Evolutionary conservation across 768 basidiomycete genomes (phyloP).

Genomic region (Boletales sp.): DNA sequence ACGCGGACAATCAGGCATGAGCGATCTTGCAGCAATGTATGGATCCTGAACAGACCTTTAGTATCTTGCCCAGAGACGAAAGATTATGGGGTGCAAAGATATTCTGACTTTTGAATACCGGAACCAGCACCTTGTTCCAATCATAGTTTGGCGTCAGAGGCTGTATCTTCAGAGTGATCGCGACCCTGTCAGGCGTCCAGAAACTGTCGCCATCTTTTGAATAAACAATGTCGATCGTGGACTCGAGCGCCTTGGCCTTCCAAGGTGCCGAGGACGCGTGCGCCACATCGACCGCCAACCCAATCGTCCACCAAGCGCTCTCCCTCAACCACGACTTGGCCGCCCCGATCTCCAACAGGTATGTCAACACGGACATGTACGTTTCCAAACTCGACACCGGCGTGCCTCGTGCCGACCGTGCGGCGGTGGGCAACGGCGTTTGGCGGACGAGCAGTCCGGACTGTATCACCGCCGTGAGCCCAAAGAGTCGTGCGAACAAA

Average conservation of each 20-base stretch:
- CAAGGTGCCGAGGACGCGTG: conserved; percentile 59
- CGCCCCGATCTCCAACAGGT: conserved; percentile 68
- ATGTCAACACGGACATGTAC: conserved; percentile 55
- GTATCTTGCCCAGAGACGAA: conserved; percentile 62
- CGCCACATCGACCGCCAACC: conserved; percentile 59
- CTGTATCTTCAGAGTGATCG: conserved; percentile 72
- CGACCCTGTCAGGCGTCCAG: conserved; percentile 92
- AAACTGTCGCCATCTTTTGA: conserved; percentile 7
- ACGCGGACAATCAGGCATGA: conserved; percentile 3
- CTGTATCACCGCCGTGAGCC: conserved; percentile 78
- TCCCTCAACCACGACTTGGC: conserved; percentile 90
- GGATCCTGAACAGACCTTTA: conserved; percentile 59
- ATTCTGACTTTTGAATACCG: conserved; percentile 73
- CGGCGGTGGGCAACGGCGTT: conserved; percentile 48
- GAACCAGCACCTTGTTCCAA: conserved; percentile 63
- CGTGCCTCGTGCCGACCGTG: conserved; percentile 53
- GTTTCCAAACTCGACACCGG: conserved; percentile 54
- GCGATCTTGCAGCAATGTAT: neutral
- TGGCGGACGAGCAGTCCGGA: conserved; percentile 76
- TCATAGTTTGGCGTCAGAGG: conserved; percentile 52
- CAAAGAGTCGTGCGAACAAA: conserved; percentile 90
- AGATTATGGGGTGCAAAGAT: conserved; percentile 73
- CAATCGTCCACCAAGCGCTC: conserved; percentile 83
- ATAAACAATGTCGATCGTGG: conserved; percentile 51
- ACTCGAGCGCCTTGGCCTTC: conserved; percentile 61